Conservation (phyloP, 2,329 filamentous ascomycete species). For the Fusarium sp. region DNA sequence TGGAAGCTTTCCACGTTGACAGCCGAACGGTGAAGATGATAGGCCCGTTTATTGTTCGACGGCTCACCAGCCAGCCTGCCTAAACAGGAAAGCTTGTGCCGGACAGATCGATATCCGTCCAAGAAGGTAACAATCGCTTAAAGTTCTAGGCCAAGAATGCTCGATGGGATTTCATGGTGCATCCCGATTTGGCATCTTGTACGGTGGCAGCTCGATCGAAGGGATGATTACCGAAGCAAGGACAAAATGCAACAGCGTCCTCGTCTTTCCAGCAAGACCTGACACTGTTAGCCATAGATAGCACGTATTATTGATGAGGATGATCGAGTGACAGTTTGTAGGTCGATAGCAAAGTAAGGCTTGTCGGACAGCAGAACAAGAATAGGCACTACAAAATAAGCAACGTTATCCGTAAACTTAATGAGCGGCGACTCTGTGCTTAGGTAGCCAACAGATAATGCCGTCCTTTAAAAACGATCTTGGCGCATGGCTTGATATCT, state of each 20-base stretch:
- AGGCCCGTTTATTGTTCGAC: slow-evolving; percentile 1
- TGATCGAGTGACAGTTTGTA: not conserved
- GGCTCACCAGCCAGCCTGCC: not conserved
- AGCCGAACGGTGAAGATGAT: not conserved
- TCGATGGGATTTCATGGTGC: not conserved
- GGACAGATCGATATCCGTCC: slow-evolving; percentile 1
- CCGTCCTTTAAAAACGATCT: not conserved
- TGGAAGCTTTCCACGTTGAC: not conserved
- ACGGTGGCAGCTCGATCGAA: not conserved
- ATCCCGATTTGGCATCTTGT: not conserved
- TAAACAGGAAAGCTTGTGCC: slow-evolving; percentile 7
- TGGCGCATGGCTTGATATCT: not conserved
- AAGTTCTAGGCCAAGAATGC: slow-evolving; percentile 3
- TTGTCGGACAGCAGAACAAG: not conserved
- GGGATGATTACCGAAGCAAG: not conserved
- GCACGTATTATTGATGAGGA: not conserved
- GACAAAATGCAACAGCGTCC: not conserved
- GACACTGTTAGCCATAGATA: not conserved
- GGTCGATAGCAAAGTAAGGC: not conserved
- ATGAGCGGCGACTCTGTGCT: not conserved
- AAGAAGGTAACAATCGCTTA: not conserved
- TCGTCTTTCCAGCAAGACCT: not conserved
- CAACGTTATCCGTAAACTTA: not conserved
- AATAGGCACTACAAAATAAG: not conserved
- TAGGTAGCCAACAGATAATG: not conserved